Evolutionary conservation across 1,139 yeast genomes (phyloP).

Genomic region (Petasospora fabianii): DNA sequence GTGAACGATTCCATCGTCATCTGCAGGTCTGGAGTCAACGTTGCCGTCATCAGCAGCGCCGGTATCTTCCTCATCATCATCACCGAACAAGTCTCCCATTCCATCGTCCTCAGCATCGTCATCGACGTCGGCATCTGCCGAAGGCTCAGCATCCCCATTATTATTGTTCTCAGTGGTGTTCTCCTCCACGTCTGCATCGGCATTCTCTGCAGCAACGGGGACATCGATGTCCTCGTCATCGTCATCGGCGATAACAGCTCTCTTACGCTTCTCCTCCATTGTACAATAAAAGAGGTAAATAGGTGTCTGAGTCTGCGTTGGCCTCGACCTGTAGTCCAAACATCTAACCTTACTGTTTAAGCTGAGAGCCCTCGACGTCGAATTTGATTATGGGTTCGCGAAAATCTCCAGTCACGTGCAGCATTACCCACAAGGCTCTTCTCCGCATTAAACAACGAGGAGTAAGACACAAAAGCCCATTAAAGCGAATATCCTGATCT

Average conservation of each 20-base stretch:
- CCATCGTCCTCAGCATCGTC: slow-evolving; percentile 26
- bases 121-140: slow-evolving; percentile 2
- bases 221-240: slow-evolving; percentile 11
- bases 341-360: not conserved
- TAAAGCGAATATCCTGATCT: too few relatives aligned
- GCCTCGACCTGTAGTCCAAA: too few relatives aligned
- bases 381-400: not conserved
- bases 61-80: slow-evolving; percentile 34
- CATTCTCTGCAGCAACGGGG: slow-evolving; percentile 12
- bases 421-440: too few relatives aligned
- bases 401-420: too few relatives aligned
- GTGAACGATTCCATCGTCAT: slow-evolving; percentile 22
- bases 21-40: slow-evolving; percentile 12
- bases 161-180: not conserved
- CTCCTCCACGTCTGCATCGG: slow-evolving; percentile 12
- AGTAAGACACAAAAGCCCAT: too few relatives aligned
- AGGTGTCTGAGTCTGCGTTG: too few relatives aligned
- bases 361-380: too few relatives aligned
- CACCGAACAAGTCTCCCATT: slow-evolving; percentile 46
- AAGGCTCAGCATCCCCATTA: slow-evolving; percentile 14
- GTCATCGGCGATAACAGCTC: slow-evolving; percentile 21
- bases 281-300: not conserved
- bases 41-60: too few relatives aligned
- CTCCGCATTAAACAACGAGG: too few relatives aligned
- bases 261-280: slow-evolving; percentile 15